Evolutionary conservation across 495 filamentous ascomycete species (phyloP), one percentile per base, ranked within the genome.

Genomic region (Penicillium subrubescens): DNA sequence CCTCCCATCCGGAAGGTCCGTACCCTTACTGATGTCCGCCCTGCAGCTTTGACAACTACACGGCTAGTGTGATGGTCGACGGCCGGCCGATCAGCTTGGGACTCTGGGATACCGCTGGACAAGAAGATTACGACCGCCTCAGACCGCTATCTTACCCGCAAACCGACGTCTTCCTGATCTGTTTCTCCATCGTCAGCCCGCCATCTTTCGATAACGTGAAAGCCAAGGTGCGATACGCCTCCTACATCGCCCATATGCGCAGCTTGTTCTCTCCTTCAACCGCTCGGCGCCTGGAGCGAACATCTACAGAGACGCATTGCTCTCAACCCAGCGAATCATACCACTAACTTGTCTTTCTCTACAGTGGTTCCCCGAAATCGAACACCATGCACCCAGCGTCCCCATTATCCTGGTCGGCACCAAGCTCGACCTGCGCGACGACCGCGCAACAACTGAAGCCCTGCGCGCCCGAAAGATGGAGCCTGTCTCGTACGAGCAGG

Each of bases 321-420:
- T 14, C 57, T 44, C 23, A 19, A 8, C 0, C 12, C 29, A 0
- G 15, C 14, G 31, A 33, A 29, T 46, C 41, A 15, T 46, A 19
- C 31, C 11, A 41, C 57, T 60, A 14, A 46, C 63, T 46, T 21
- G 15, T 55, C 54, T n/a, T 2, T 6, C 12, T 46, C 43, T 33
- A 19, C 21, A 97, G 91, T 99, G 95, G 95, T 92, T 88, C 73
- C 95, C 95, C 44, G 96, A 98, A 72, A 97, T 99, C 70, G 91
- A 93, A 68, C 95, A 99, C 71, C 95, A 97, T 71, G 95, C 95
- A 31, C 95, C 95, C 21, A 90, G 88, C 68, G 93, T 97, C 54
- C 95, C 95, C 50, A 97, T 99, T 77, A 97, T 99, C 69, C 83
- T 99, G 48, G 95, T 99, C 58, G 95, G 95, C 57, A 99, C 95